Evolutionary conservation across 2,329 filamentous ascomycete species (phyloP).

Genomic region (Aspergillus sp.): DNA sequence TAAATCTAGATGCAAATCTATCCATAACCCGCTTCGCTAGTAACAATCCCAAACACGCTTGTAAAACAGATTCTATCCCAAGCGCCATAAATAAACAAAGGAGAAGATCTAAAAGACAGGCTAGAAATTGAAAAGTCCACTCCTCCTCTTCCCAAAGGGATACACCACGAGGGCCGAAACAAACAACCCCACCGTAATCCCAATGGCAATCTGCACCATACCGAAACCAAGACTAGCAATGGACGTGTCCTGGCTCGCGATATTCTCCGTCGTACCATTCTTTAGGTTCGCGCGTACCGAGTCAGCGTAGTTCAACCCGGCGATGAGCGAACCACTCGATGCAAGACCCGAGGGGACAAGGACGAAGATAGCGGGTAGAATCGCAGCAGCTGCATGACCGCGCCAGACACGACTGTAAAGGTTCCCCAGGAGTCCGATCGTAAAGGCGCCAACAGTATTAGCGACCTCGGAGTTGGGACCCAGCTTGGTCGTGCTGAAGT

Average conservation of each 20-base stretch:
- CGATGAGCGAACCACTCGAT: conserved; percentile 58
- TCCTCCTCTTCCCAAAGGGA: conserved; percentile 51
- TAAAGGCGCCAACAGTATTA: conserved; percentile 75
- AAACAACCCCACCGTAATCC: conserved; percentile 51
- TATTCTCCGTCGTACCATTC: conserved; percentile 5
- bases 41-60: too few species aligned
- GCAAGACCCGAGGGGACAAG: conserved; percentile 64
- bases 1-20: too few species aligned
- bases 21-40: too few species aligned
- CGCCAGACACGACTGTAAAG: conserved; percentile 72
- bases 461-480: conserved; percentile 71
- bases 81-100: background rate
- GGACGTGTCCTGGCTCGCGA: conserved; percentile 18
- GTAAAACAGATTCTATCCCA: too few species aligned
- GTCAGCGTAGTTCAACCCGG: conserved; percentile 59
- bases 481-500: conserved; percentile 68
- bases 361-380: conserved; percentile 84
- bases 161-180: conserved; percentile 50
- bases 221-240: conserved; percentile 44
- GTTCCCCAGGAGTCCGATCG: conserved; percentile 81
- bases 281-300: conserved; percentile 39
- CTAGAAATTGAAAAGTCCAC: conserved; percentile 50
- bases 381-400: conserved; percentile 79
- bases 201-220: conserved; percentile 52
- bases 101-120: background rate